Percentiles rank a stretch among this genome's conserved stretches.
These are phyloP conservation scores for Mycena leptocephala DNA, from an alignment of 768 basidiomycete species.

Conservation along the genomic window DNA sequence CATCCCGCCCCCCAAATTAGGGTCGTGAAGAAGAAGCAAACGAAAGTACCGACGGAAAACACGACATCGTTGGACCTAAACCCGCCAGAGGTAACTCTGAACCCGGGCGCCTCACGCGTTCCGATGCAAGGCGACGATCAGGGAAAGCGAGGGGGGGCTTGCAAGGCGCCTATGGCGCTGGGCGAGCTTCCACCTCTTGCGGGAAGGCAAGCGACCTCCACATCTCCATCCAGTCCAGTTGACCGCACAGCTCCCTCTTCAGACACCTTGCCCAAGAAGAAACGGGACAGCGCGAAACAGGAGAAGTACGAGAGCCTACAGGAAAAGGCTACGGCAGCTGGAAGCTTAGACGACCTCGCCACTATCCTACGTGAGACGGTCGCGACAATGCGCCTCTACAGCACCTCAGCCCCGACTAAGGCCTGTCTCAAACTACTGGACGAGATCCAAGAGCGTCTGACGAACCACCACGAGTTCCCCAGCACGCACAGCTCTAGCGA, in stretches of 20 bases:
- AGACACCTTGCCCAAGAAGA: too few species aligned
- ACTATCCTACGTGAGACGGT: background rate
- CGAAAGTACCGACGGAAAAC: background rate
- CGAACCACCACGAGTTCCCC: slow-evolving; percentile 2
- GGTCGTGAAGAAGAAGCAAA: too few species aligned
- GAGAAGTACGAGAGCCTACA: too few species aligned
- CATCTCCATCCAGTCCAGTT: background rate
- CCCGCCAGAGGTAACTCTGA: slow-evolving; percentile 13
- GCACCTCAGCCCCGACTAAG: background rate
- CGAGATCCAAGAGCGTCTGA: background rate
- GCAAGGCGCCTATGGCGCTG: background rate
- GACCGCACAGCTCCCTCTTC: background rate
- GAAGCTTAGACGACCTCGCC: background rate
- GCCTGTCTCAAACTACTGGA: background rate
- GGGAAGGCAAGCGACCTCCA: background rate
- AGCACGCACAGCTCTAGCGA: background rate
- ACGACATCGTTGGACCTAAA: too few species aligned
- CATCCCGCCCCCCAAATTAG: too few species aligned
- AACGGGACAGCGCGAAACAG: too few species aligned
- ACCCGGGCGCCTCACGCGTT: background rate
- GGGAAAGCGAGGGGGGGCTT: slow-evolving; percentile 24
- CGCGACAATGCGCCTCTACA: background rate
- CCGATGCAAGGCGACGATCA: background rate
- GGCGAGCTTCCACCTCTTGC: slow-evolving; percentile 22
- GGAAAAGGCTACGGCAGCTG: too few species aligned